Evolutionary conservation across 2,329 filamentous ascomycete genomes (phyloP).

Genomic region (Periconia macrospinosa): DNA sequence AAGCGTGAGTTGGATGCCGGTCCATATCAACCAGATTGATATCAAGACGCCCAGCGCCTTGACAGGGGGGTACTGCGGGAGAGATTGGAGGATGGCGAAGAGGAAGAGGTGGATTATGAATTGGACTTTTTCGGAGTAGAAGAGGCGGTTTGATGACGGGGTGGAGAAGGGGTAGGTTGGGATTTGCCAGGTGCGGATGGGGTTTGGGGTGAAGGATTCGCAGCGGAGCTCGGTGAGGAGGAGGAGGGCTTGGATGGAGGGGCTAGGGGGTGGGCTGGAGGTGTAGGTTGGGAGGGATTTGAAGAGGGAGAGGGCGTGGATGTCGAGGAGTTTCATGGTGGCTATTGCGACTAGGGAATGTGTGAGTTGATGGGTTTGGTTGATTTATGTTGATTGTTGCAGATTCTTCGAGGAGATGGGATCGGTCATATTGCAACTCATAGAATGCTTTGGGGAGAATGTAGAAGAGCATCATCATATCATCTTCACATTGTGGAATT

Average conservation of each 20-base stretch:
- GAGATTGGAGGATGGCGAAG: constrained; percentile 39
- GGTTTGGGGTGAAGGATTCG: constrained; percentile 48
- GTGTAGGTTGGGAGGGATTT: constrained; percentile 38
- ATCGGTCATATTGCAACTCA: no score
- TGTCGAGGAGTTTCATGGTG: constrained; percentile 46
- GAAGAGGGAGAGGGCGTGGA: constrained; percentile 44
- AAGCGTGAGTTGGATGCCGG: constrained; percentile 39
- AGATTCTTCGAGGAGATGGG: no score
- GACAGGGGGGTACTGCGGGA: constrained; percentile 42
- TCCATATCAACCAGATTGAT: constrained; percentile 47
- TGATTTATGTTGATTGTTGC: not conserved
- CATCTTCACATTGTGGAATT: no score
- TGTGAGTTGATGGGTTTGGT: not conserved
- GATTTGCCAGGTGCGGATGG: constrained; percentile 32
- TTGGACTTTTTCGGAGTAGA: constrained; percentile 42
- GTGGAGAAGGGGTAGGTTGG: constrained; percentile 39
- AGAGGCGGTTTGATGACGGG: constrained; percentile 34
- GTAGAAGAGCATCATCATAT: no score
- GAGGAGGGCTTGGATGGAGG: constrained; percentile 24
- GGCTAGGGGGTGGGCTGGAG: constrained; percentile 13
- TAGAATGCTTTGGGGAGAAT: no score
- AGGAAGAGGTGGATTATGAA: constrained; percentile 37
- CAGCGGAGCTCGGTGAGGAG: constrained; percentile 47
- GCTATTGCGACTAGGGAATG: constrained; percentile 36
- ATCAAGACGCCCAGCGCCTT: constrained; percentile 44